Evolutionary conservation across 1,284 basidiomycete genomes (phyloP).

Genomic region (Wallemia ichthyophaga): DNA sequence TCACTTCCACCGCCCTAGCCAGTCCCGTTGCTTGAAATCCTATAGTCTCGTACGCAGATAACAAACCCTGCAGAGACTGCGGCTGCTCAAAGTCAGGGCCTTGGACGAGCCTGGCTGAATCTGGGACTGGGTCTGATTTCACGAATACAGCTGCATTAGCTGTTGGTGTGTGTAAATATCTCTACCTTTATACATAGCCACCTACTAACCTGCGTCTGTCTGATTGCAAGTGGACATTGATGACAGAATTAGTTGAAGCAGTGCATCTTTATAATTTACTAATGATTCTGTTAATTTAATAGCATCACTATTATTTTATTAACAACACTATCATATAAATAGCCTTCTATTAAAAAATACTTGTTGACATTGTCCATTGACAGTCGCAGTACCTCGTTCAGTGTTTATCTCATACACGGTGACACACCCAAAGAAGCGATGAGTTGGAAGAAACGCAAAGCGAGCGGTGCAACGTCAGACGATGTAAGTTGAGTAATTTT

Average conservation of each 20-base stretch:
- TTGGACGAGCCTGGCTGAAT: constrained; percentile 36
- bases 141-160: constrained; percentile 43
- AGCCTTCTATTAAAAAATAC: no score
- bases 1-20: constrained; percentile 58
- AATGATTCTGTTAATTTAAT: no score
- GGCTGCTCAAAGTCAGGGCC: constrained; percentile 61
- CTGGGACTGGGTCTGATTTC: constrained; percentile 46
- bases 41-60: constrained; percentile 56
- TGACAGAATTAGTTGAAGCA: no score
- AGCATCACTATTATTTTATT: no score
- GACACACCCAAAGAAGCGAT: no score
- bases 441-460: not conserved
- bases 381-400: no score
- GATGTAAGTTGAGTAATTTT: no score
- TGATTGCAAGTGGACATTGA: no score
- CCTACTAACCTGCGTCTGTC: not conserved
- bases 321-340: no score
- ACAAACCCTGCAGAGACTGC: constrained; percentile 35
- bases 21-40: constrained; percentile 89
- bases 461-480: not conserved
- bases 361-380: no score
- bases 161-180: constrained; percentile 7
- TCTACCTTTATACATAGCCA: not conserved
- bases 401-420: no score
- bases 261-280: no score